Conservation (phyloP, 1,139 yeast genomes). For the Wickerhamomyces sp. region DNA sequence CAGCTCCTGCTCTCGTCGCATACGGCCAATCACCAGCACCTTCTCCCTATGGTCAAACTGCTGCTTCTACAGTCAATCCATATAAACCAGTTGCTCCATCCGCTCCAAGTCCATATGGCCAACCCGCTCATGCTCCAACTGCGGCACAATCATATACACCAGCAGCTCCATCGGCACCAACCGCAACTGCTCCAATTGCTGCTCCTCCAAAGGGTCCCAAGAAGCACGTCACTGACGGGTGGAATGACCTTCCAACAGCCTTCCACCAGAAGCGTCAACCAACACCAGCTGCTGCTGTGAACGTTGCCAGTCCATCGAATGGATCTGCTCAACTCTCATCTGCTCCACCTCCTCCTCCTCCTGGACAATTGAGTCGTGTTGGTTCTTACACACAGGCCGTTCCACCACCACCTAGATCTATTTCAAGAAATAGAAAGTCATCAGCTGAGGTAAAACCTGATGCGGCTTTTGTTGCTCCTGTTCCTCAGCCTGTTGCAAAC, state of each 20-base stretch:
- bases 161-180: conserved; percentile 1
- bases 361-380: conserved; percentile 16
- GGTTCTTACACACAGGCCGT: conserved; percentile 22
- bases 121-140: no score
- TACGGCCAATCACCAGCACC: conserved; percentile 10
- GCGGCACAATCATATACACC: neutral
- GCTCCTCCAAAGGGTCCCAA: conserved; percentile 35
- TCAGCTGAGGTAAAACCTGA: conserved; percentile 16
- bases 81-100: conserved; percentile 12
- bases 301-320: conserved; percentile 20
- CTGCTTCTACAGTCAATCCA: conserved; percentile 12
- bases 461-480: no score
- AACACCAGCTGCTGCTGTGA: conserved; percentile 36
- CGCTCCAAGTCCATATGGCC: conserved; percentile 12
- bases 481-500: conserved; percentile 12
- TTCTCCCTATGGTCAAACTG: neutral
- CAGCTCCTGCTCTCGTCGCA: conserved; percentile 8
- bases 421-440: conserved; percentile 19
- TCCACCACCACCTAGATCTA: conserved; percentile 27
- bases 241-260: conserved; percentile 89
- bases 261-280: conserved; percentile 54
- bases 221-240: conserved; percentile 72
- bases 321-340: conserved; percentile 19
- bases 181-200: conserved; percentile 4
- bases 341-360: conserved; percentile 25